Base-by-base conservation (phyloP, 1,284 basidiomycete genomes). In the Papiliotrema flavescens region DNA sequence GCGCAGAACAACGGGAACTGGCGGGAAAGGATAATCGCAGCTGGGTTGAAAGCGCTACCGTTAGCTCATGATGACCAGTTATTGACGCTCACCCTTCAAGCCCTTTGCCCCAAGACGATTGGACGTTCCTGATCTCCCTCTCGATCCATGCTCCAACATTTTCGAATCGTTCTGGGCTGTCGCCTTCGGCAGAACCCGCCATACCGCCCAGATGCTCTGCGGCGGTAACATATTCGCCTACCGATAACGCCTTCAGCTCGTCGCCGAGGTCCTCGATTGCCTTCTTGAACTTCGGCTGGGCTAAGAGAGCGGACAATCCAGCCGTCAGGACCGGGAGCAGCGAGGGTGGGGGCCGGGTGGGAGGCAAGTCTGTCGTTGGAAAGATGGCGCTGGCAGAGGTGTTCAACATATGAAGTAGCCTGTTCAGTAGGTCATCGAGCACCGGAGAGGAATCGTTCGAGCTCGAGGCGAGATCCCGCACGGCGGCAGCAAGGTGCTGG, bases 1-100 rank as follows among this genome's bases (percentile, higher is more conserved):
- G 71, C 74, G 5, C 73, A 59, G 67, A 73, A 76, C 7, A 77
- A 59, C 0, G 76, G 74, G 2, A 77, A 61, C 56, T 77, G 76
- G 26, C 69, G 69, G 13, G 66, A 67, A 23, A 76, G 49, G 43
- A 77, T 65, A 53, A 75, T 67, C 0, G 56, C 59, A 0, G 75
- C 70, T 1, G 75, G 74, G 49, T 72, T 64, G 55, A 75, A 54
- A 1, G 65, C 51, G n/a, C 28, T 34, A n/a, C 15, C 32, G 32
- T 55, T 20, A 51, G 48, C 26, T 24, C 24, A 47, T 17, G 13
- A 45, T 26, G 19, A 22, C 5, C 14, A 37, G 28, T 48, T 17
- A 66, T 60, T 61, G 51, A 62, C 63, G 41, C 26, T 22, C 59
- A 32, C 28, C 28, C 28, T 6, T 32, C 65, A 1, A 69, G 22